Percentiles rank a stretch among this genome's conserved stretches.
phyloP scores from a whole-genome alignment of 2,329 filamentous ascomycete genomes.

The Colletotrichum cereale region DNA sequence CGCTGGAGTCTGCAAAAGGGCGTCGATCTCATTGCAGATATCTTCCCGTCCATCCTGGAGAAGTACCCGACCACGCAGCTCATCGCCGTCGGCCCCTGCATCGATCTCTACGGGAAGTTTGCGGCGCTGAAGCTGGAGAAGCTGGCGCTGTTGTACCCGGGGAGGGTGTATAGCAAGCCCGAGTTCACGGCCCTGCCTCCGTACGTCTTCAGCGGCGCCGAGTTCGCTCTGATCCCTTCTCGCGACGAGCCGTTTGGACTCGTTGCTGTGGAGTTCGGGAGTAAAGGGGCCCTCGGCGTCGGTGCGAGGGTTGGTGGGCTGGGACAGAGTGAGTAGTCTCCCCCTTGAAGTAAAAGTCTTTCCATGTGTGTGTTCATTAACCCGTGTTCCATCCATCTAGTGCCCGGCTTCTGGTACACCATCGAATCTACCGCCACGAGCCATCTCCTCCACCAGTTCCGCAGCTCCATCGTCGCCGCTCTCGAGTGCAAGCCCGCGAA shows the following conservation, averaged over 20 bases:
- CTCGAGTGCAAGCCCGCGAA: constrained; percentile 67
- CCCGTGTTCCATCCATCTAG: constrained; percentile 53
- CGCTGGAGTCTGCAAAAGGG: constrained; percentile 79
- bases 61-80: constrained; percentile 70
- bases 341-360: not conserved
- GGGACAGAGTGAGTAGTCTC: constrained; percentile 50
- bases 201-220: constrained; percentile 76
- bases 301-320: constrained; percentile 75
- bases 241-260: constrained; percentile 77
- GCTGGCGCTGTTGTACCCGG: constrained; percentile 71
- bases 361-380: not conserved
- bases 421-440: constrained; percentile 69
- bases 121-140: constrained; percentile 73
- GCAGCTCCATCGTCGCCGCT: constrained; percentile 70
- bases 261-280: constrained; percentile 76
- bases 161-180: constrained; percentile 74
- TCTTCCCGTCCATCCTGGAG: constrained; percentile 73
- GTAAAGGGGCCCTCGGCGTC: constrained; percentile 76
- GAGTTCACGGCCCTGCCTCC: constrained; percentile 75
- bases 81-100: constrained; percentile 73
- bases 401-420: constrained; percentile 80
- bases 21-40: constrained; percentile 75
- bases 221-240: constrained; percentile 76
- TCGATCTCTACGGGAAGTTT: constrained; percentile 77
- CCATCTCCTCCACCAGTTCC: constrained; percentile 75